Evolutionary conservation across 2,329 filamentous ascomycete species (phyloP).

Genomic region (Fusarium tjaetaba): DNA sequence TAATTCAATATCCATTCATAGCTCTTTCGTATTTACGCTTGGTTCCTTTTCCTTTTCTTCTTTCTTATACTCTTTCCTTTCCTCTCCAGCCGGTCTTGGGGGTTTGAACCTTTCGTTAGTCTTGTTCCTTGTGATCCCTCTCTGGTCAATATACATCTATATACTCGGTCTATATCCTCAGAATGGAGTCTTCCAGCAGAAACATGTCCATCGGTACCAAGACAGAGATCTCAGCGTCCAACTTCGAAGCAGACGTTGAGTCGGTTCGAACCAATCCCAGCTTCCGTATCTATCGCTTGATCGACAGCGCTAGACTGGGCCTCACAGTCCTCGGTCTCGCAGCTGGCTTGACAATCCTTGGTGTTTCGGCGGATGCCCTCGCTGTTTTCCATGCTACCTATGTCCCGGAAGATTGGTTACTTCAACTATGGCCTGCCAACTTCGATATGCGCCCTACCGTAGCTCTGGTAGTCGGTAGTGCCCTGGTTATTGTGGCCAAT

Average conservation of each 20-base stretch:
- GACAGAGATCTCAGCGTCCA: conserved; percentile 54
- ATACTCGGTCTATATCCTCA: background rate
- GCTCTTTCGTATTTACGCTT: background rate
- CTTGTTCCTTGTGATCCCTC: background rate
- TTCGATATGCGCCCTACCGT: conserved; percentile 67
- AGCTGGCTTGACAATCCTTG: conserved; percentile 62
- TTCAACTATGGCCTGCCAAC: conserved; percentile 67
- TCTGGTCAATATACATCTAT: background rate
- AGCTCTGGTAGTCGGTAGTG: conserved; percentile 62
- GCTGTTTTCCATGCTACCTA: conserved; percentile 65
- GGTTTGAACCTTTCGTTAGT: conserved; percentile 13
- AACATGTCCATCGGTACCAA: conserved; percentile 49
- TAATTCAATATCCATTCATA: background rate
- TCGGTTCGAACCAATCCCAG: conserved; percentile 50
- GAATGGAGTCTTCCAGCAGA: conserved; percentile 23
- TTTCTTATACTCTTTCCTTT: conserved; percentile 13
- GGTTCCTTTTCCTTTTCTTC: conserved; percentile 5
- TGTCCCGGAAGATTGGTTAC: conserved; percentile 56
- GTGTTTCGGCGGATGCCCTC: conserved; percentile 64
- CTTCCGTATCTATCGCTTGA: conserved; percentile 50
- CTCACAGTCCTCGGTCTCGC: conserved; percentile 62
- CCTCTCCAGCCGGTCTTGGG: conserved; percentile 18
- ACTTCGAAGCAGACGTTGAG: conserved; percentile 60
- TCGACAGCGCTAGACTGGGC: conserved; percentile 58
- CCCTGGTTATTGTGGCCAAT: conserved; percentile 61